These are phyloP conservation scores for Blumeria hordei DNA, from an alignment of 2,329 filamentous ascomycete genomes.

Conservation along the genomic window DNA sequence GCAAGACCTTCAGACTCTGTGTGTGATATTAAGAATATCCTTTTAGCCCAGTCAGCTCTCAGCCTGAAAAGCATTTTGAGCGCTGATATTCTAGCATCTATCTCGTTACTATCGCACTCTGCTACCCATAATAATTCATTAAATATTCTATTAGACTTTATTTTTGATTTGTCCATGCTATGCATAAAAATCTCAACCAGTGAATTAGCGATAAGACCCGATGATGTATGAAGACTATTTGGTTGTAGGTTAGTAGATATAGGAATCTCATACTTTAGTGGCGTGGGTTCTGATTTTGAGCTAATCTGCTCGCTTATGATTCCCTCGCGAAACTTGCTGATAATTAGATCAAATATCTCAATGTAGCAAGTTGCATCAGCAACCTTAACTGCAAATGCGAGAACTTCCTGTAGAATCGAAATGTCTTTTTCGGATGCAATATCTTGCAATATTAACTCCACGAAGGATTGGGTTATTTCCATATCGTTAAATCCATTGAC, in stretches of 20 bases:
- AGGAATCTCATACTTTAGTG: background rate
- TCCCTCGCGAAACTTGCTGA: constrained; percentile 26
- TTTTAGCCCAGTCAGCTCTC: constrained; percentile 57
- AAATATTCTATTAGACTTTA: constrained; percentile 39
- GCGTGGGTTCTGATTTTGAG: background rate
- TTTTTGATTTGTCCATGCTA: constrained; percentile 38
- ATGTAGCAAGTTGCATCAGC: constrained; percentile 30
- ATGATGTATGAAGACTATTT: constrained; percentile 23
- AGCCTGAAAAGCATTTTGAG: constrained; percentile 64
- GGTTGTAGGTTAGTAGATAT: constrained; percentile 2
- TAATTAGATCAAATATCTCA: constrained; percentile 32
- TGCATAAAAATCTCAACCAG: constrained; percentile 56
- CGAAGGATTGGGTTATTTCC: constrained; percentile 31
- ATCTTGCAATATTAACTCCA: constrained; percentile 34
- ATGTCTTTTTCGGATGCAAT: constrained; percentile 39
- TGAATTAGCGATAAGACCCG: constrained; percentile 46
- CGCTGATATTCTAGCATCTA: constrained; percentile 46
- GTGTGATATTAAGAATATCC: constrained; percentile 44
- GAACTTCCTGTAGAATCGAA: constrained; percentile 36
- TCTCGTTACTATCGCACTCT: constrained; percentile 31
- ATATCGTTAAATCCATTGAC: constrained; percentile 32
- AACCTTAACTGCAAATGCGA: constrained; percentile 39
- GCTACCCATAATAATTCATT: constrained; percentile 39
- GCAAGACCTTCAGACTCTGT: constrained; percentile 55
- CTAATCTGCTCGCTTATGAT: constrained; percentile 22